Conservation (phyloP, 805 yeast species). For the Lipomyces spencermartinsiae region DNA sequence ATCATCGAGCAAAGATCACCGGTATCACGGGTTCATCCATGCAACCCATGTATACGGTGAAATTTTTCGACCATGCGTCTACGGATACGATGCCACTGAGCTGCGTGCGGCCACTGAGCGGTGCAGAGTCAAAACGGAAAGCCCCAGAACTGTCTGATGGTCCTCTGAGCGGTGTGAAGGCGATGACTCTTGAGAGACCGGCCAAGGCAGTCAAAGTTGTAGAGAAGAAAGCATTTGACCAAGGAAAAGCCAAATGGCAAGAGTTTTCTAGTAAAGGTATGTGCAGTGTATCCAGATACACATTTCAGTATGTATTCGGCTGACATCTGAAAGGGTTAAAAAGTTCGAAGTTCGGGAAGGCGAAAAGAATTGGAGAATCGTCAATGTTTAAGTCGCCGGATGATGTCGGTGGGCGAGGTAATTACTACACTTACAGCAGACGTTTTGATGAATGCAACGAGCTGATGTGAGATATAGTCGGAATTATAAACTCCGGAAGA, state of each 20-base stretch:
- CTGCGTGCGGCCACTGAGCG: slow-evolving; percentile 16
- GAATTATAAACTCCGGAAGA: slow-evolving; percentile 30
- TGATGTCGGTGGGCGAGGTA: slow-evolving; percentile 30
- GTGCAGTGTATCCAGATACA: neutral
- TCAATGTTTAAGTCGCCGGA: slow-evolving; percentile 41
- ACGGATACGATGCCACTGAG: slow-evolving; percentile 40
- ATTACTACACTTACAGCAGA: neutral
- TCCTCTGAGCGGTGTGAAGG: neutral
- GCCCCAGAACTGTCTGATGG: slow-evolving; percentile 6
- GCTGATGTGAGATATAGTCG: slow-evolving; percentile 22
- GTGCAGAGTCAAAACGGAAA: slow-evolving; percentile 12
- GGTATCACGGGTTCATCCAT: slow-evolving; percentile 42
- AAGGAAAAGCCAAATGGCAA: slow-evolving; percentile 43
- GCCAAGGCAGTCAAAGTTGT: slow-evolving; percentile 4
- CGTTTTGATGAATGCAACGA: neutral
- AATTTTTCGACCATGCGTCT: slow-evolving; percentile 34
- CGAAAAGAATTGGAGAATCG: slow-evolving; percentile 37
- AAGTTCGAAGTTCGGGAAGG: slow-evolving; percentile 19
- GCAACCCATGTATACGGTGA: slow-evolving; percentile 42
- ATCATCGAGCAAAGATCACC: slow-evolving; percentile 41
- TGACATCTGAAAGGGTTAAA: slow-evolving; percentile 14
- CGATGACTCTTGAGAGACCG: neutral
- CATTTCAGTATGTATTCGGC: neutral
- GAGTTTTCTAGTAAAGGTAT: slow-evolving; percentile 38
- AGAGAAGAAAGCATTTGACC: slow-evolving; percentile 29